phyloP scores from a whole-genome alignment of 139 green algal species.

The Micractinium conductrix region DNA sequence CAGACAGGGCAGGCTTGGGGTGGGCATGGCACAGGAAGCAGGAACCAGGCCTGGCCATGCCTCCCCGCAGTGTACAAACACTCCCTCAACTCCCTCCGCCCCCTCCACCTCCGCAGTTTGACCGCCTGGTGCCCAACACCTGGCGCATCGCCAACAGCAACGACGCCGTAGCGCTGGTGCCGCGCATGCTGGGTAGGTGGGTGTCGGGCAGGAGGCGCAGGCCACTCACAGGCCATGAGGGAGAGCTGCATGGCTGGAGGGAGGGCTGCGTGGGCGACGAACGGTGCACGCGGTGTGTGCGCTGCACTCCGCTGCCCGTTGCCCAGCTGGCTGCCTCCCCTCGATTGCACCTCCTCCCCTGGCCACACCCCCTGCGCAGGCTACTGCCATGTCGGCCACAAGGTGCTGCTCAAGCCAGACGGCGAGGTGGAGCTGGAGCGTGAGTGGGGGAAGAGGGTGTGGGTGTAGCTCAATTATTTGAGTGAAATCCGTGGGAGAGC shows the following conservation, averaged over 20 bases:
- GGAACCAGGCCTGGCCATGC: neutral
- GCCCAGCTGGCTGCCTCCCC: too few species aligned
- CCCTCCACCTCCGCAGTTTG: slow-evolving; percentile 43
- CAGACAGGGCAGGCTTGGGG: neutral
- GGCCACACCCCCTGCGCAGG: too few species aligned
- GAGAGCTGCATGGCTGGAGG: too few species aligned
- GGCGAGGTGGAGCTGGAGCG: slow-evolving; percentile 29
- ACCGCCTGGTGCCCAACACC: slow-evolving; percentile 63
- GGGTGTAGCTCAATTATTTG: too few species aligned
- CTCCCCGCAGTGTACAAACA: neutral
- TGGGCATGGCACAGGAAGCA: neutral
- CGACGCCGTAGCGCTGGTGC: slow-evolving; percentile 75
- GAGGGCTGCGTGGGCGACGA: too few species aligned
- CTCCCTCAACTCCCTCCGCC: neutral
- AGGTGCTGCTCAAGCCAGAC: slow-evolving; percentile 36
- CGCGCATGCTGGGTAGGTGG: slow-evolving; percentile 55
- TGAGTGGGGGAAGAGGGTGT: neutral
- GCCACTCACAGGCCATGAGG: too few species aligned
- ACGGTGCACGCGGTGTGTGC: too few species aligned
- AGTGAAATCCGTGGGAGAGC: too few species aligned
- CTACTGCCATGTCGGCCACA: slow-evolving; percentile 74
- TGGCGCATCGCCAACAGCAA: slow-evolving; percentile 80
- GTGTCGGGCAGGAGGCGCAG: too few species aligned
- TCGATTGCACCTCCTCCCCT: too few species aligned
- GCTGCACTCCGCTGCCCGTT: too few species aligned